Evolutionary conservation across 192 early-diverging fungal species (phyloP).

Genomic region (Dissophora globulifera): DNA sequence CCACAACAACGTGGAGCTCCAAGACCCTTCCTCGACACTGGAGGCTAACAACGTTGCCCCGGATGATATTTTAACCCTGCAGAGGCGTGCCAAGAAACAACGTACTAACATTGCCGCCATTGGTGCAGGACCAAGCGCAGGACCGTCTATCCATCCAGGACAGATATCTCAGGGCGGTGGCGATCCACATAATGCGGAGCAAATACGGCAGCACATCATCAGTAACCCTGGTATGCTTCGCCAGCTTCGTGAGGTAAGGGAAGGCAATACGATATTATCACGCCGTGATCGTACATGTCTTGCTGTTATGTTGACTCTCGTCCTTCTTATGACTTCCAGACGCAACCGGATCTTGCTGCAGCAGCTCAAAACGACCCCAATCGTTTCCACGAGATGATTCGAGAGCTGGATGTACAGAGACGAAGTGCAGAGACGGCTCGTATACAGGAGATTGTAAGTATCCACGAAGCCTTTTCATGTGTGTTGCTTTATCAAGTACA

Average conservation of each 20-base stretch:
- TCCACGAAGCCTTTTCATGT: not conserved
- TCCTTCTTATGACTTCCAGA: too few species aligned
- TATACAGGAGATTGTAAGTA: conserved; percentile 55
- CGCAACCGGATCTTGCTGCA: conserved; percentile 72
- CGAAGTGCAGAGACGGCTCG: conserved; percentile 65
- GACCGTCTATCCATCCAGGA: conserved; percentile 18
- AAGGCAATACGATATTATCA: too few species aligned
- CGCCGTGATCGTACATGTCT: too few species aligned
- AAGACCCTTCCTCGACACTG: conserved; percentile 71
- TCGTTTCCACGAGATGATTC: conserved; percentile 69
- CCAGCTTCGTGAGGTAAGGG: conserved; percentile 66
- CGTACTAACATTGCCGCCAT: conserved; percentile 23
- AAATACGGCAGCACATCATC: conserved; percentile 72
- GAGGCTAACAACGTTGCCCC: conserved; percentile 70
- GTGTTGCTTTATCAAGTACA: too few species aligned
- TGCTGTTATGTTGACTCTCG: too few species aligned
- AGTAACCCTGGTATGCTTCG: conserved; percentile 65
- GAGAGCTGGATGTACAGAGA: conserved; percentile 66
- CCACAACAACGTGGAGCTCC: conserved; percentile 73
- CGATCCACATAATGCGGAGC: conserved; percentile 57
- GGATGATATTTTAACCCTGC: conserved; percentile 81
- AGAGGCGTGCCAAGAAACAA: conserved; percentile 41
- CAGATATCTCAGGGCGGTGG: conserved; percentile 38
- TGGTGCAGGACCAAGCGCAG: conserved; percentile 10
- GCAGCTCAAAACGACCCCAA: conserved; percentile 73